Percentiles rank a stretch among this genome's conserved stretches.
These are phyloP conservation scores for Diaporthe citrichinensis DNA, from an alignment of 2,329 filamentous ascomycete species.

Conservation along the genomic window DNA sequence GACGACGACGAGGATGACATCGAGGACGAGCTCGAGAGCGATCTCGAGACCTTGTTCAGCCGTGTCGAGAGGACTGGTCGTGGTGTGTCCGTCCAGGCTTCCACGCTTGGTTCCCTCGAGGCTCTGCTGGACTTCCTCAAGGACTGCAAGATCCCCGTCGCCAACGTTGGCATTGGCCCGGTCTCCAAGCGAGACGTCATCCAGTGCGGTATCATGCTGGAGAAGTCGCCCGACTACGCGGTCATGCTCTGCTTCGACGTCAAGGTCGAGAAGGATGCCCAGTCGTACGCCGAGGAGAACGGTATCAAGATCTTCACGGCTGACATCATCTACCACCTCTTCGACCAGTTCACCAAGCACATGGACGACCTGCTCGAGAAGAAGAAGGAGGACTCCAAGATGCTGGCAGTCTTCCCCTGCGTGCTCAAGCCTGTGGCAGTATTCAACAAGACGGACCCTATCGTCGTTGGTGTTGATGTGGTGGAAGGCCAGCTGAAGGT, in stretches of 20 bases:
- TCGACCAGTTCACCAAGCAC: slow-evolving; percentile 96
- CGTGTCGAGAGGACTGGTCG: slow-evolving; percentile 92
- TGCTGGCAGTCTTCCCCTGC: slow-evolving; percentile 97
- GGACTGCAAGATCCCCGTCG: slow-evolving; percentile 95
- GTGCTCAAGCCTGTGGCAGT: slow-evolving; percentile 90
- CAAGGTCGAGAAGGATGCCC: slow-evolving; percentile 97
- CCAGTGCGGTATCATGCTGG: slow-evolving; percentile 94
- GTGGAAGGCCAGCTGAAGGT: slow-evolving; percentile 88
- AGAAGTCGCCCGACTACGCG: slow-evolving; percentile 95
- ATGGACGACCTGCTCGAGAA: slow-evolving; percentile 89
- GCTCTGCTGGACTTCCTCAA: slow-evolving; percentile 96
- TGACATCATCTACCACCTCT: slow-evolving; percentile 99
- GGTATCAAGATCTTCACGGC: slow-evolving; percentile 98
- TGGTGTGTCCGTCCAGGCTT: slow-evolving; percentile 97
- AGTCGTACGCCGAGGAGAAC: slow-evolving; percentile 90
- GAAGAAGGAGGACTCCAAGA: slow-evolving; percentile 96
- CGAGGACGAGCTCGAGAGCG: slow-evolving; percentile 95
- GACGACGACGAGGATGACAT: slow-evolving; percentile 98
- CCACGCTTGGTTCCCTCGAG: slow-evolving; percentile 96
- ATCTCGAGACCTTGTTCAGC: slow-evolving; percentile 91
- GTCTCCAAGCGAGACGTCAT: slow-evolving; percentile 99
- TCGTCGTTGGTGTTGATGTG: slow-evolving; percentile 96
- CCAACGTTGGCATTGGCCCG: slow-evolving; percentile 96
- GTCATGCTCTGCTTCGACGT: slow-evolving; percentile 99
- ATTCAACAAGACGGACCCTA: slow-evolving; percentile 98